Conservation (phyloP, 345 rosid species). For the Sonneratia alba region DNA sequence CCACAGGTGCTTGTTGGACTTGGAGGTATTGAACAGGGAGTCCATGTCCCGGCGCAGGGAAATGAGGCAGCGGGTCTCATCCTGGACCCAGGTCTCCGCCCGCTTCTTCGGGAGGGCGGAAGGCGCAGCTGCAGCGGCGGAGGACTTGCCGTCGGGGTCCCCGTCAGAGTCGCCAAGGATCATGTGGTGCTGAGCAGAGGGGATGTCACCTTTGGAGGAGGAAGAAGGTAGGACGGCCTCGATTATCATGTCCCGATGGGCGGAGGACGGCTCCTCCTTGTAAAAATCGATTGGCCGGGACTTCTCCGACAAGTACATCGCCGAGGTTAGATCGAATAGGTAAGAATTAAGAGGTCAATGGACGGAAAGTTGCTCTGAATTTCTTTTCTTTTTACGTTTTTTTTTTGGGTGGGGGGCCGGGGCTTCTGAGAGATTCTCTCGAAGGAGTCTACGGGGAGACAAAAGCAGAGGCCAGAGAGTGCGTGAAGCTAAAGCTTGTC, state of each 20-base stretch:
- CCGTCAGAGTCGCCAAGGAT: conserved; percentile 75
- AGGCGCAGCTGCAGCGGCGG: conserved; percentile 29
- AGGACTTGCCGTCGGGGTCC: conserved; percentile 53
- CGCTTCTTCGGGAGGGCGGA: conserved; percentile 71
- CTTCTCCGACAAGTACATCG: conserved; percentile 81
- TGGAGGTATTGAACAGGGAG: conserved; percentile 81
- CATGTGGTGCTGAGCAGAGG: conserved; percentile 50
- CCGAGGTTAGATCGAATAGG: background rate
- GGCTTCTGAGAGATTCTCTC: background rate
- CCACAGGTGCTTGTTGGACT: conserved; percentile 97
- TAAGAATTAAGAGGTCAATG: conserved; percentile 8
- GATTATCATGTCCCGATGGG: conserved; percentile 65
- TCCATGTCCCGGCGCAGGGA: conserved; percentile 80
- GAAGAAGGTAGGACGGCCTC: conserved; percentile 49
- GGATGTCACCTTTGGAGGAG: conserved; percentile 48
- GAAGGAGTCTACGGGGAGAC: background rate
- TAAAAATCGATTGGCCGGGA: conserved; percentile 65
- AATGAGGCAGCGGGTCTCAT: conserved; percentile 81
- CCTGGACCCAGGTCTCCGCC: conserved; percentile 99
- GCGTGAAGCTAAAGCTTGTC: background rate
- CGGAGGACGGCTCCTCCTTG: conserved; percentile 37
- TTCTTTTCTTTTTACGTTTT: background rate
- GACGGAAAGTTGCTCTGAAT: background rate
- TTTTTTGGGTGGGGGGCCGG: too few species aligned
- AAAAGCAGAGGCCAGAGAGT: too few species aligned